Base-by-base conservation (phyloP, 2,329 filamentous ascomycete genomes). In the Fusarium incarnatum region DNA sequence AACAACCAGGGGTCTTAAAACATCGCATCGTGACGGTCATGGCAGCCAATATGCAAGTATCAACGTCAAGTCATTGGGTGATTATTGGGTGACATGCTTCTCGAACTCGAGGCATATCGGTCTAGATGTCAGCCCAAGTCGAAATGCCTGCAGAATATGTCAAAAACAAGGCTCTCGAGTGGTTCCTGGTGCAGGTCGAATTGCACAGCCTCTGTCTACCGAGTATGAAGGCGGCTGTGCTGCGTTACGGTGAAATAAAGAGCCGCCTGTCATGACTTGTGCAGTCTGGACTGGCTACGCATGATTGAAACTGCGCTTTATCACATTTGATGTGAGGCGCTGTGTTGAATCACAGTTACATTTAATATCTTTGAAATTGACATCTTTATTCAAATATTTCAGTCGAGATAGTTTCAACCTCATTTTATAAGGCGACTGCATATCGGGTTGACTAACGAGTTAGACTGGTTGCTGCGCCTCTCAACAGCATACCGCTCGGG, bases 161-260 rank as follows among this genome's bases (percentile, higher is more conserved):
- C 12, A 32, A 34, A 20, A 56, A 20, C 16, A 55, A 67, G 55
- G 55, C 37, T 30, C 32, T 30, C 55, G 40, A 67, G 42, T 67
- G 61, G 63, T 45, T 48, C 49, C 20, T 42, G 41, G 22, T 40
- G 25, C 20, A 28, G 22, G 54, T 23, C 27, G 8, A 16, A 23
- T n/a, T 66, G 55, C 63, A 66, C 63, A 61, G 63, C 63, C 63
- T 44, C 50, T 46, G 25, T 62, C 53, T 40, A 55, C 41, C 57
- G 45, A 60, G 37, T 46, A 37, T 37, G 5, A 34, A 46, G 46
- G 34, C n/a, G 62, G 63, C 63, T 66, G 42, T 66, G 63, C 63
- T 41, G 23, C 25, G 34, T 47, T 23, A 64, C 62, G 27, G 48
- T 55, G 47, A 66, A 48, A 34, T 54, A 30, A 48, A 66, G 52